Conservation (phyloP, 805 yeast genomes). For the Schizosaccharomyces lindneri region DNA sequence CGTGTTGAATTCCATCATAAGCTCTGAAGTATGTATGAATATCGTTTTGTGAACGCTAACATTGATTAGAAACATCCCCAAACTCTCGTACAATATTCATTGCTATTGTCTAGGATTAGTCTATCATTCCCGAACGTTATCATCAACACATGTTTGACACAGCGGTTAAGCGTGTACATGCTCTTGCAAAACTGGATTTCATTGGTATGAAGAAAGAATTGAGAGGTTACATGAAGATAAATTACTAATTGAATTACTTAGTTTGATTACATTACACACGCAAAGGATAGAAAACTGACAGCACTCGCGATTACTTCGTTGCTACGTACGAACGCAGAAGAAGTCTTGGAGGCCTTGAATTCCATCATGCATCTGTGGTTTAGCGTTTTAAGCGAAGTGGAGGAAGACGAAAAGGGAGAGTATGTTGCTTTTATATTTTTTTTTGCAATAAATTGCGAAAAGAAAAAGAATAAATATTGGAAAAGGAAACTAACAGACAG, state of each 20-base stretch:
- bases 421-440: constrained; percentile 4
- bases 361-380: constrained; percentile 22
- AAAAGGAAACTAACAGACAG: constrained; percentile 2
- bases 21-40: too few relatives aligned
- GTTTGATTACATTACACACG: constrained; percentile 38
- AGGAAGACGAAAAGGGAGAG: constrained; percentile 34
- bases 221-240: constrained; percentile 8
- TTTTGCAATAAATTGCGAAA: not conserved
- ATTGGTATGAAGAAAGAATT: not conserved
- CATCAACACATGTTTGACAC: not conserved
- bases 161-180: not conserved
- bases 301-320: constrained; percentile 36
- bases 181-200: not conserved
- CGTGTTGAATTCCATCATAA: not conserved
- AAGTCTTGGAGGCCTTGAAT: constrained; percentile 13
- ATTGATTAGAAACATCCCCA: not conserved
- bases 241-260: constrained; percentile 3
- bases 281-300: constrained; percentile 46
- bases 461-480: constrained; percentile 2
- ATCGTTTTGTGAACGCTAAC: not conserved
- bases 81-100: not conserved
- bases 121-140: not conserved
- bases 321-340: constrained; percentile 16
- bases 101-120: not conserved
- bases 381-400: constrained; percentile 45